Evolutionary conservation across 441 rosid species (phyloP).

Genomic region (Adansonia madagascariensis): DNA sequence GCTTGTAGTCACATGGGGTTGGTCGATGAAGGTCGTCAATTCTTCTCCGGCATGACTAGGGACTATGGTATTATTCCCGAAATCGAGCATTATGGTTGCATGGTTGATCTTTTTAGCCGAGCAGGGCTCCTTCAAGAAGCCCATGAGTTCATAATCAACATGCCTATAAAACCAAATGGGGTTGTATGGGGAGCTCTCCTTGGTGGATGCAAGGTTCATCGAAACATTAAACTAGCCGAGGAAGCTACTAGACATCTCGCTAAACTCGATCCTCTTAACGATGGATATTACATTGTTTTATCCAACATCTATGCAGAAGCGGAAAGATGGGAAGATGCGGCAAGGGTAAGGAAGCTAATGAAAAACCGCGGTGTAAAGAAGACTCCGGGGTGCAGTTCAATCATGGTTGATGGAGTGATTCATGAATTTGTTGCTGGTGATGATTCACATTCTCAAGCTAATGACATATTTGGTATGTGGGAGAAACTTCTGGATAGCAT

Average conservation of each 20-base stretch:
- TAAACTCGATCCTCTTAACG: slow-evolving; percentile 33
- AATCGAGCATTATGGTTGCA: slow-evolving; percentile 51
- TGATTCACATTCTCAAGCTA: slow-evolving; percentile 33
- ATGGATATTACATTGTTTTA: slow-evolving; percentile 38
- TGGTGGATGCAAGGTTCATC: slow-evolving; percentile 43
- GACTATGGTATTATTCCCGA: slow-evolving; percentile 37
- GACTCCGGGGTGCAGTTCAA: slow-evolving; percentile 40
- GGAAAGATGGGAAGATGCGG: slow-evolving; percentile 40
- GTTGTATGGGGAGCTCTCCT: slow-evolving; percentile 46
- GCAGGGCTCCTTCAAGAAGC: slow-evolving; percentile 51
- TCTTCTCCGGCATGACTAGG: slow-evolving; percentile 38
- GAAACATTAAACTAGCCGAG: slow-evolving; percentile 36
- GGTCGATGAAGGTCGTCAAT: slow-evolving; percentile 37
- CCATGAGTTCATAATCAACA: slow-evolving; percentile 36
- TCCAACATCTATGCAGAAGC: slow-evolving; percentile 40
- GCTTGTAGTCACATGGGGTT: slow-evolving; percentile 48
- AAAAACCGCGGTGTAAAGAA: slow-evolving; percentile 33
- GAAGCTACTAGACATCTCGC: slow-evolving; percentile 35
- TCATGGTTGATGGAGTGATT: slow-evolving; percentile 32
- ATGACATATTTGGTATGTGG: slow-evolving; percentile 31
- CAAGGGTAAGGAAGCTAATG: slow-evolving; percentile 38
- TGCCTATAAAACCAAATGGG: slow-evolving; percentile 41
- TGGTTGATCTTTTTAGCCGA: slow-evolving; percentile 48
- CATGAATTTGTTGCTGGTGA: slow-evolving; percentile 40
- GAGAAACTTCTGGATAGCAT: slow-evolving; percentile 30